A percentile compares a stretch with the other conserved stretches of the same genome.
phyloP scores from a whole-genome alignment of 169 alveolate species.

The Eimeria sp. region DNA sequence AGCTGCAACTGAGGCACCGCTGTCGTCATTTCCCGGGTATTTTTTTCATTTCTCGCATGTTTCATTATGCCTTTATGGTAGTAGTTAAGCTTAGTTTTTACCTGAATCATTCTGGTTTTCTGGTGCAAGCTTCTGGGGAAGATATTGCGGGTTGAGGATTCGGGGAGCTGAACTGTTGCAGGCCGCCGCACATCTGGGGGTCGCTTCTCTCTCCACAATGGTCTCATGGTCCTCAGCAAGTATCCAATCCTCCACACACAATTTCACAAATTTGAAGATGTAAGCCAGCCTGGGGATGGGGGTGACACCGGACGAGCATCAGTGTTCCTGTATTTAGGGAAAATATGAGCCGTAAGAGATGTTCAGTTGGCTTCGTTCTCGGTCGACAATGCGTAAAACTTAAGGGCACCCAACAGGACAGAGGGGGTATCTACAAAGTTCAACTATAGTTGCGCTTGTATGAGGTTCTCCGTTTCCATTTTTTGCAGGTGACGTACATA shows the following conservation, averaged over 20 bases:
- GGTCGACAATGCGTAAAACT: neutral
- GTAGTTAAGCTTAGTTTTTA: no score
- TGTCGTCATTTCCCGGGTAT: neutral
- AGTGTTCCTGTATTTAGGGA: neutral
- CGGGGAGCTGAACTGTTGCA: slow-evolving; percentile 6
- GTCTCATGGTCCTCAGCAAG: slow-evolving; percentile 93
- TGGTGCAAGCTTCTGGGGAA: neutral
- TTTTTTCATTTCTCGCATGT: no score
- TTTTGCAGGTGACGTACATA: slow-evolving; percentile 89
- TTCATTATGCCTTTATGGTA: neutral
- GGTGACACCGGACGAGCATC: neutral
- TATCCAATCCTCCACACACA: slow-evolving; percentile 92
- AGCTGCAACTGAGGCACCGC: neutral
- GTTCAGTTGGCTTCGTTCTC: neutral
- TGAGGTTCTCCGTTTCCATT: neutral
- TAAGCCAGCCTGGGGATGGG: neutral
- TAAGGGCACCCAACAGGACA: neutral
- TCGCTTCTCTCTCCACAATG: slow-evolving; percentile 91
- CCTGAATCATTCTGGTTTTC: neutral
- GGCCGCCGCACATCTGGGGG: slow-evolving; percentile 82
- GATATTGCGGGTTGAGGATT: neutral
- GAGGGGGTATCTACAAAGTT: neutral
- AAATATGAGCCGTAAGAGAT: neutral
- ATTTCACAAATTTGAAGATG: slow-evolving; percentile 91
- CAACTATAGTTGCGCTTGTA: neutral